Evolutionary conservation across 306 rosid genomes (phyloP).

Genomic region (Quercus dentata): DNA sequence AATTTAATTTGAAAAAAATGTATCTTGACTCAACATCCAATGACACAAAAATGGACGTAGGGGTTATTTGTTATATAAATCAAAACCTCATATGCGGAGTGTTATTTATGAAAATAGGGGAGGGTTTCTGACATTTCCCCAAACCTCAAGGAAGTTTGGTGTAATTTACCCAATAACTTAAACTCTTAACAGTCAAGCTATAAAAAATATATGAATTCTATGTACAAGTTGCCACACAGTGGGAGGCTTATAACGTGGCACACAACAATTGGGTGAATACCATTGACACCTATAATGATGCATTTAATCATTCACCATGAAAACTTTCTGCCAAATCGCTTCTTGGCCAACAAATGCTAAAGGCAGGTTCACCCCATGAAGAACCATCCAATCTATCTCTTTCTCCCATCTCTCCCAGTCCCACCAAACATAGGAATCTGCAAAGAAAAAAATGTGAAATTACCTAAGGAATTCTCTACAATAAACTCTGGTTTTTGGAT

Average conservation of each 20-base stretch:
- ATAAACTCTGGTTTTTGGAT: no score
- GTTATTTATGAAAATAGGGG: no score
- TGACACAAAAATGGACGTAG: no score
- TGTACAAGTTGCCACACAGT: neutral
- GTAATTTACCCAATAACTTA: neutral
- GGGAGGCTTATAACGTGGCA: neutral
- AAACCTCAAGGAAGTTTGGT: no score
- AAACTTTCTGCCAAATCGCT: conserved; percentile 88
- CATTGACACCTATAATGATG: neutral
- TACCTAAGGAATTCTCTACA: neutral
- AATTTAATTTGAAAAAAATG: no score
- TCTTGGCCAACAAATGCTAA: conserved; percentile 96
- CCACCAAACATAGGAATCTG: conserved; percentile 99
- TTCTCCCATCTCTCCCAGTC: conserved; percentile 98
- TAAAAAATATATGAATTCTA: neutral
- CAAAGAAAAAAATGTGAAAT: conserved; percentile 11
- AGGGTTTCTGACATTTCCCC: no score
- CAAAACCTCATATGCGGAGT: no score
- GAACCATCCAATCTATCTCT: conserved; percentile 99
- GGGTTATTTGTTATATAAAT: no score
- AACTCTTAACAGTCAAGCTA: neutral
- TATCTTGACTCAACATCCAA: no score
- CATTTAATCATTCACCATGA: conserved; percentile 47
- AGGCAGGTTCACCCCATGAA: conserved; percentile 93
- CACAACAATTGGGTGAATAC: neutral